Evolutionary conservation across 768 basidiomycete genomes (phyloP).

Genomic region (Auriculariales sp.): DNA sequence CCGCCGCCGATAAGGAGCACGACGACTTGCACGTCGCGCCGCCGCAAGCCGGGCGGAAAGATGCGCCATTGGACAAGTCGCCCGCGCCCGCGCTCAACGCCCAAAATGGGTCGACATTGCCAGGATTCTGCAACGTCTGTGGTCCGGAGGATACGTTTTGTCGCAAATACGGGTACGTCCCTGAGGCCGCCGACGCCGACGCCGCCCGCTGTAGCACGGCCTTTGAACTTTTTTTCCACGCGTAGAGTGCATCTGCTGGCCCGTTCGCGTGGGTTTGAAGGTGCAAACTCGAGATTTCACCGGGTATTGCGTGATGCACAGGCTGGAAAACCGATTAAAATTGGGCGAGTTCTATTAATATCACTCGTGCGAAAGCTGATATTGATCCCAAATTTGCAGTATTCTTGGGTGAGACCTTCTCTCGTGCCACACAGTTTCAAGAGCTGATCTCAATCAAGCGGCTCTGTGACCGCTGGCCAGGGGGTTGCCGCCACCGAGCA

Average conservation of each 20-base stretch:
- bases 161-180: neutral
- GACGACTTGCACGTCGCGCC: neutral
- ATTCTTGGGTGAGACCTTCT: neutral
- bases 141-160: neutral
- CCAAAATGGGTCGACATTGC: too few species aligned
- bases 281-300: constrained; percentile 6
- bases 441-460: neutral
- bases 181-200: too few species aligned
- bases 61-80: too few species aligned
- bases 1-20: neutral
- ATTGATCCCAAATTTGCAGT: neutral
- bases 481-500: neutral
- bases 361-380: too few species aligned
- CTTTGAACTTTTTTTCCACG: neutral
- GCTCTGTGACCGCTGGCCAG: constrained; percentile 7
- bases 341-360: neutral
- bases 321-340: constrained; percentile 5
- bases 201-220: too few species aligned
- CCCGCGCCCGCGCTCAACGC: too few species aligned
- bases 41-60: too few species aligned
- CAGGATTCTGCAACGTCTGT: neutral
- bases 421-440: neutral
- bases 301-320: constrained; percentile 6
- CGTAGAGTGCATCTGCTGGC: constrained; percentile 5
- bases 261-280: constrained; percentile 6